Evolutionary conservation across 2,329 filamentous ascomycete genomes (phyloP).

Genomic region (Cyphellophora attinorum): DNA sequence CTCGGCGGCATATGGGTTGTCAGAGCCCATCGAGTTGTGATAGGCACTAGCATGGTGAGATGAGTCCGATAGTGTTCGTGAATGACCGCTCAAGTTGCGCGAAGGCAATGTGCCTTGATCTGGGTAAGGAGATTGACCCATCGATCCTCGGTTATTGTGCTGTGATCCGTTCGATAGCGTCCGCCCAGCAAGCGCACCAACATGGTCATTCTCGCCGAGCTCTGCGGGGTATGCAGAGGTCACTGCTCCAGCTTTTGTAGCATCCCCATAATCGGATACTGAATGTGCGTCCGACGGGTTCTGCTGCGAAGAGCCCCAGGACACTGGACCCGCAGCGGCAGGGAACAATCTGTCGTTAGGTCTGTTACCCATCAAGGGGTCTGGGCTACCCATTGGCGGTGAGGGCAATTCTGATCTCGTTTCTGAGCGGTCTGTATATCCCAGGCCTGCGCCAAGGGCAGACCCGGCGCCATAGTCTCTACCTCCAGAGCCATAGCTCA

Average conservation of each 20-base stretch:
- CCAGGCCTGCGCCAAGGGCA: slow-evolving; percentile 9
- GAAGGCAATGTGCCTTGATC: no score
- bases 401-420: slow-evolving; percentile 14
- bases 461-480: slow-evolving; percentile 9
- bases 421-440: slow-evolving; percentile 12
- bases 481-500: slow-evolving; percentile 4
- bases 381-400: slow-evolving; percentile 7
- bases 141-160: slow-evolving; percentile 1
- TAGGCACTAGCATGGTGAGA: background rate
- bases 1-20: background rate
- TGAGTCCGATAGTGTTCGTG: background rate
- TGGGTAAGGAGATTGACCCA: no score
- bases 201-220: slow-evolving; percentile 7
- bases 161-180: slow-evolving; percentile 7
- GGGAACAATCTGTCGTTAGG: slow-evolving; percentile 13
- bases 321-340: slow-evolving; percentile 4
- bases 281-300: slow-evolving; percentile 9
- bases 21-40: background rate
- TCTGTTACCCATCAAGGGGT: slow-evolving; percentile 6
- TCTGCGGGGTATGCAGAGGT: slow-evolving; percentile 5
- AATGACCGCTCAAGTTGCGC: slow-evolving; percentile 4
- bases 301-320: slow-evolving; percentile 6
- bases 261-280: slow-evolving; percentile 14
- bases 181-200: background rate
- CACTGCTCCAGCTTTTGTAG: slow-evolving; percentile 4